A percentile compares a stretch with the other conserved stretches of the same genome.
Conservation (phyloP, 1,284 basidiomycete species). For the Boletus semigastroideus region DNA sequence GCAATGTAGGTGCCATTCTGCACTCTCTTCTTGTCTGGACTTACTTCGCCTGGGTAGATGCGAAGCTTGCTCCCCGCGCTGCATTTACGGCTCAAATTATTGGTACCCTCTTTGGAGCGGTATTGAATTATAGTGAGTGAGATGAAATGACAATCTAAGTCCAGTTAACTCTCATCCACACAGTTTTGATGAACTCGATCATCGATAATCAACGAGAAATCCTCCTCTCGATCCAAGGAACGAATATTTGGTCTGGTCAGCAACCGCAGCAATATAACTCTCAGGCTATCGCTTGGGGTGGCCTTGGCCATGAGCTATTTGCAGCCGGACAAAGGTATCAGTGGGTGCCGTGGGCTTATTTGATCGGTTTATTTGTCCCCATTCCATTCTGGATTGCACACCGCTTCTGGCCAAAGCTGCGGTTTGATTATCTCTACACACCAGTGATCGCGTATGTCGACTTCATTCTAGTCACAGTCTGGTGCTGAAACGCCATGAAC, state of each 20-base stretch:
- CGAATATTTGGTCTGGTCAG: slow-evolving; percentile 61
- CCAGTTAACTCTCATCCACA: neutral
- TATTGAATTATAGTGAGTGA: slow-evolving; percentile 52
- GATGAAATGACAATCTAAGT: neutral
- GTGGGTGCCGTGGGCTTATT: slow-evolving; percentile 54
- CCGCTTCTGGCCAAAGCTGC: slow-evolving; percentile 41
- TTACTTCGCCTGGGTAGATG: slow-evolving; percentile 29
- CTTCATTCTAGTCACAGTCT: neutral
- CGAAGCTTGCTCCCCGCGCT: slow-evolving; percentile 64
- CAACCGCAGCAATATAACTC: slow-evolving; percentile 59
- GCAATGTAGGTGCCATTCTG: slow-evolving; percentile 40
- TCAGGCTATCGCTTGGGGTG: slow-evolving; percentile 65
- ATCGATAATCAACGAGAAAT: slow-evolving; percentile 52
- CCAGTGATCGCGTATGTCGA: slow-evolving; percentile 41
- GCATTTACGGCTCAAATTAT: slow-evolving; percentile 63
- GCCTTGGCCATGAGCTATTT: slow-evolving; percentile 57
- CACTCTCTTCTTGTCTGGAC: neutral
- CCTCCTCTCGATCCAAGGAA: slow-evolving; percentile 45
- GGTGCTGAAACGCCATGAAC: slow-evolving; percentile 9
- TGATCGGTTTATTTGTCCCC: slow-evolving; percentile 55
- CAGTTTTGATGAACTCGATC: slow-evolving; percentile 55
- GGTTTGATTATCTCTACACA: slow-evolving; percentile 45
- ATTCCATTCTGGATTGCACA: slow-evolving; percentile 55
- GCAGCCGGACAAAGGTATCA: slow-evolving; percentile 53
- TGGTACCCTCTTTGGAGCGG: slow-evolving; percentile 44